Conservation (phyloP, 495 filamentous ascomycete species). For the Aspergillus olivimuriae region DNA sequence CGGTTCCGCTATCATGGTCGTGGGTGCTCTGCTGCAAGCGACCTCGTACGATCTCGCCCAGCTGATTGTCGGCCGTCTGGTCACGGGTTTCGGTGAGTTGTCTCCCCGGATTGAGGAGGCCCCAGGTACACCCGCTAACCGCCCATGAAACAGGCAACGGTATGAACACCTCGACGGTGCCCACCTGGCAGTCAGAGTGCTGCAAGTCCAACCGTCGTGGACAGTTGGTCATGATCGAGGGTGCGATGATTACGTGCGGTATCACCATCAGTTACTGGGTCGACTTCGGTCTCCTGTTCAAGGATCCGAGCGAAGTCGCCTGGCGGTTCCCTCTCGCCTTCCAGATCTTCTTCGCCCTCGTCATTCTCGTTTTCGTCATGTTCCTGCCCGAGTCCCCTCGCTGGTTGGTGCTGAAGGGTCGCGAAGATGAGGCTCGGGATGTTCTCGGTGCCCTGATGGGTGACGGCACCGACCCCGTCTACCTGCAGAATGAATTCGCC, state of each 20-base stretch:
- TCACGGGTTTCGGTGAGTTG: slow-evolving; percentile 49
- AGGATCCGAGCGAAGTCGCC: slow-evolving; percentile 54
- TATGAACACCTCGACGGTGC: slow-evolving; percentile 61
- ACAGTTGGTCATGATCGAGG: slow-evolving; percentile 76
- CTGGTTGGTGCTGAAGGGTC: slow-evolving; percentile 66
- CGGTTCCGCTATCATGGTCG: slow-evolving; percentile 62
- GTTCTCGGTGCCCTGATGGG: slow-evolving; percentile 58
- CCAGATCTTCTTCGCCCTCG: slow-evolving; percentile 60
- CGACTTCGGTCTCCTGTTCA: slow-evolving; percentile 62
- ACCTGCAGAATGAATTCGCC: slow-evolving; percentile 57
- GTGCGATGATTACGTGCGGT: slow-evolving; percentile 63
- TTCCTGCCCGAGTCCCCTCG: slow-evolving; percentile 66
- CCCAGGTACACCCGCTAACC: slow-evolving; percentile 1
- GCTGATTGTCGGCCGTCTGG: slow-evolving; percentile 58
- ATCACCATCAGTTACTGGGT: slow-evolving; percentile 74
- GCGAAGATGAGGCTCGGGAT: slow-evolving; percentile 57
- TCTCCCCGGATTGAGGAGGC: background rate
- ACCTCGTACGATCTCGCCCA: slow-evolving; percentile 55
- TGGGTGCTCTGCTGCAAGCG: slow-evolving; percentile 59
- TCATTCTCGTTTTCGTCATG: slow-evolving; percentile 55
- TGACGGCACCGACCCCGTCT: slow-evolving; percentile 41
- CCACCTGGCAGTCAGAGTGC: slow-evolving; percentile 76
- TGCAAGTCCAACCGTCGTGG: slow-evolving; percentile 67
- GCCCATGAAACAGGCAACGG: slow-evolving; percentile 35
- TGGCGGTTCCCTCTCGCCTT: slow-evolving; percentile 75